Conservation (phyloP, 495 filamentous ascomycete species). For the Penicillium steckii region DNA sequence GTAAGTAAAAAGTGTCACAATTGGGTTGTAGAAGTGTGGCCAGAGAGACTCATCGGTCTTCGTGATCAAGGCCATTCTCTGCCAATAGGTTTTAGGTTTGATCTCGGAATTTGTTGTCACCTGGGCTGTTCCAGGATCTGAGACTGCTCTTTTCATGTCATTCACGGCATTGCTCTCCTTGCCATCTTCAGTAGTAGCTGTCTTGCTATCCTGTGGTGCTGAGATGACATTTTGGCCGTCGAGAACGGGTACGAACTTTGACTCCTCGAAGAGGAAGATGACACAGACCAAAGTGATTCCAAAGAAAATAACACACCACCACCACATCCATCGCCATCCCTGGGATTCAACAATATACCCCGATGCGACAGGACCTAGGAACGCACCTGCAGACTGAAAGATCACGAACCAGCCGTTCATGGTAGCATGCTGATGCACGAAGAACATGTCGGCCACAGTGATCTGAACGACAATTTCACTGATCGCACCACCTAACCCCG, state of each 20-base stretch:
- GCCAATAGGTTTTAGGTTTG: conserved; percentile 19
- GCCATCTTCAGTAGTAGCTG: background rate
- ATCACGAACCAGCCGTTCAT: conserved; percentile 43
- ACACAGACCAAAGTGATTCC: conserved; percentile 35
- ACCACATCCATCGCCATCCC: conserved; percentile 54
- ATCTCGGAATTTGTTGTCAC: conserved; percentile 7
- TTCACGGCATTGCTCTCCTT: background rate
- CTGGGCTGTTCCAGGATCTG: background rate
- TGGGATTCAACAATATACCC: conserved; percentile 44
- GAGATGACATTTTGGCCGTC: background rate
- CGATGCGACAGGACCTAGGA: conserved; percentile 41
- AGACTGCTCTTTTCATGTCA: background rate
- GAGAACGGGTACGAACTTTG: conserved; percentile 28
- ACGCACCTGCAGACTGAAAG: conserved; percentile 28
- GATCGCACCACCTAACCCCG: conserved; percentile 37
- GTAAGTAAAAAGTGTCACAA: conserved; percentile 24
- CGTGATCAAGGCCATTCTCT: conserved; percentile 28
- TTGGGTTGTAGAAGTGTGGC: conserved; percentile 26
- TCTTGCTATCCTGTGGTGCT: background rate
- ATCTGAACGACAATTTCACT: conserved; percentile 46
- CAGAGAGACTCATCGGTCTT: conserved; percentile 20
- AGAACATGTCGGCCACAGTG: conserved; percentile 48
- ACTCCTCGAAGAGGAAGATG: conserved; percentile 45
- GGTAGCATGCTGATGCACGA: conserved; percentile 44
- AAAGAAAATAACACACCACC: conserved; percentile 49